Base-by-base conservation (phyloP, 177 flowering plant genomes). In the Vitis hybrid region DNA sequence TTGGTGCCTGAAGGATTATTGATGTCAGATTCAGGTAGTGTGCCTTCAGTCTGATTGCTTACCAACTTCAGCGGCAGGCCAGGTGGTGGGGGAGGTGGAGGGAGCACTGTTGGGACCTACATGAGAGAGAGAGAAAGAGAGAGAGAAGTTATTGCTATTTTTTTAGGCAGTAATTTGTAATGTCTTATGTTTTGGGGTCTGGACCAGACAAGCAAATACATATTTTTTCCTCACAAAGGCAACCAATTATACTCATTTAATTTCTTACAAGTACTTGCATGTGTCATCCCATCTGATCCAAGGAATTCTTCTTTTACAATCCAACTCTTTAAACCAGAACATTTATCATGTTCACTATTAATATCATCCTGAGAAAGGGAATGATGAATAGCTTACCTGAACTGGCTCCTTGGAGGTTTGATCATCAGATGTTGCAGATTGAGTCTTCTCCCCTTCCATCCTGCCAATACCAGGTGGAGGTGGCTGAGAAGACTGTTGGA, bases 11-110 rank as follows among this genome's bases (percentile, higher is more conserved):
- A 57, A 64, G 74, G 51, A 79, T 70, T 71, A 70, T 67, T 85
- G 12, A 69, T 70, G 67, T 87, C 86, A 72, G 84, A 65, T 60
- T 79, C 87, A 22, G 88, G 74, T 62, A 75, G 18, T 60, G 74
- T 72, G 56, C 80, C 83, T 63, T 83, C 92, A 16, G 84, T 69
- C 57, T 78, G 88, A 72, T 81, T 82, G 74, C 65, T 76, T 12
- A 65, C 74, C 15, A 77, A 57, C 65, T 84, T 89, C 10, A 64
- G 69, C 0, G 82, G 88, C 82, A 88, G 53, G 18, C 90, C 90
- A 49, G 90, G 87, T 26, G 90, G 94, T 11, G 96, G 98, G 8
- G 97, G 94, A n/a, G 89, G 95, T n/a, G 89, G 93, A 51, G 85
- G 88, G 39, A 85, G 87, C 73, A 66, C 64, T 12, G 73, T 48